Evolutionary conservation across 805 yeast species (phyloP).

Genomic region (Yarrowia sp.): DNA sequence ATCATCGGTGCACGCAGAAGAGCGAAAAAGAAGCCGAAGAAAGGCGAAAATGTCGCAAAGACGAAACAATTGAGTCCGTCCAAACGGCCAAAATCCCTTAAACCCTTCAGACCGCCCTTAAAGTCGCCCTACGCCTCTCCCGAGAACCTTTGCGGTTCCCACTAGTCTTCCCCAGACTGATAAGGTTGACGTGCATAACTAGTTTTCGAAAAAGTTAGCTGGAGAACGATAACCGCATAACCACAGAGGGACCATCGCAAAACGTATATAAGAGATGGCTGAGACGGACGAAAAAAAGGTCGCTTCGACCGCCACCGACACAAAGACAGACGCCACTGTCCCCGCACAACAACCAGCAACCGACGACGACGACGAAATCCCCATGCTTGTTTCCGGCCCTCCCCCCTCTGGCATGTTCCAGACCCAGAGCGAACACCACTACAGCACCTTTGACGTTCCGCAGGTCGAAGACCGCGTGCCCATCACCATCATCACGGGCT

Average conservation of each 20-base stretch:
- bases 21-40: no score
- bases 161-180: slow-evolving; percentile 20
- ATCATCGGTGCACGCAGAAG: no score
- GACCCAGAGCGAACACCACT: slow-evolving; percentile 24
- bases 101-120: no score
- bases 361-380: slow-evolving; percentile 15
- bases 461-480: slow-evolving; percentile 58
- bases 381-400: slow-evolving; percentile 15
- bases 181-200: slow-evolving; percentile 15
- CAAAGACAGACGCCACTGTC: background rate
- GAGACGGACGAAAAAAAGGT: background rate
- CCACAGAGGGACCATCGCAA: background rate
- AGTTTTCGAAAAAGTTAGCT: slow-evolving; percentile 4
- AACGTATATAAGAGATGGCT: slow-evolving; percentile 6
- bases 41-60: no score
- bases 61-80: no score
- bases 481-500: slow-evolving; percentile 90
- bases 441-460: slow-evolving; percentile 17
- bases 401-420: slow-evolving; percentile 25
- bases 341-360: background rate
- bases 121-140: background rate
- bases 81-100: no score
- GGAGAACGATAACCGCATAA: background rate
- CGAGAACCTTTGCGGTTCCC: slow-evolving; percentile 23
- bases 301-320: background rate